A percentile compares a stretch with the other conserved stretches of the same genome.
These are phyloP conservation scores for Cicer pinnatifidum DNA, from an alignment of 306 rosid species.

Conservation along the genomic window DNA sequence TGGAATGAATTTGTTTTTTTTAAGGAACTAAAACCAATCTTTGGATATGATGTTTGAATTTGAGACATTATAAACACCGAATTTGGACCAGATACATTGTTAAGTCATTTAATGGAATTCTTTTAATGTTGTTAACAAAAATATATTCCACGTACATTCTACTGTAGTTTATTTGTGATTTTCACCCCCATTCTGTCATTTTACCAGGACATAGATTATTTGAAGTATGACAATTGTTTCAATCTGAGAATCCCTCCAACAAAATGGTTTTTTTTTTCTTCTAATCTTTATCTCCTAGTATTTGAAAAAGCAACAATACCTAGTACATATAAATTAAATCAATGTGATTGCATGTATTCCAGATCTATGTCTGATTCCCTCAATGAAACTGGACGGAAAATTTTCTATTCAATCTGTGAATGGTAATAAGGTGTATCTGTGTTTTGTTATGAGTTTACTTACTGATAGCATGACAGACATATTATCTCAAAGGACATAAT, in stretches of 20 bases:
- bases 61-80: slow-evolving; percentile 9
- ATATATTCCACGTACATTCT: slow-evolving; percentile 6
- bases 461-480: slow-evolving; percentile 13
- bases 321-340: slow-evolving; percentile 45
- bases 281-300: slow-evolving; percentile 44
- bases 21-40: slow-evolving; percentile 1
- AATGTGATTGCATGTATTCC: slow-evolving; percentile 49
- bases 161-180: slow-evolving; percentile 3
- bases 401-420: slow-evolving; percentile 87
- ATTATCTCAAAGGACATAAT: too few relatives aligned
- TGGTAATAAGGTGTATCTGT: slow-evolving; percentile 62
- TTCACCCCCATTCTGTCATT: slow-evolving; percentile 27
- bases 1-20: neutral
- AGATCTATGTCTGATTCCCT: slow-evolving; percentile 97
- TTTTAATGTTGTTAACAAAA: slow-evolving; percentile 9
- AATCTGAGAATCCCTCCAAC: slow-evolving; percentile 81
- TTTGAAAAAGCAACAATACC: slow-evolving; percentile 27
- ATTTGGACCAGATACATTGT: slow-evolving; percentile 37
- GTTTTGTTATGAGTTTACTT: slow-evolving; percentile 40
- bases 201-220: slow-evolving; percentile 80
- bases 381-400: slow-evolving; percentile 62
- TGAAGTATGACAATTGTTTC: slow-evolving; percentile 96
- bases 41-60: slow-evolving; percentile 27
- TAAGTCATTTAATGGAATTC: slow-evolving; percentile 24
- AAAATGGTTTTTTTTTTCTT: slow-evolving; percentile 57